Conservation (phyloP, 2,329 filamentous ascomycete genomes). For the Xylariaceae sp. region DNA sequence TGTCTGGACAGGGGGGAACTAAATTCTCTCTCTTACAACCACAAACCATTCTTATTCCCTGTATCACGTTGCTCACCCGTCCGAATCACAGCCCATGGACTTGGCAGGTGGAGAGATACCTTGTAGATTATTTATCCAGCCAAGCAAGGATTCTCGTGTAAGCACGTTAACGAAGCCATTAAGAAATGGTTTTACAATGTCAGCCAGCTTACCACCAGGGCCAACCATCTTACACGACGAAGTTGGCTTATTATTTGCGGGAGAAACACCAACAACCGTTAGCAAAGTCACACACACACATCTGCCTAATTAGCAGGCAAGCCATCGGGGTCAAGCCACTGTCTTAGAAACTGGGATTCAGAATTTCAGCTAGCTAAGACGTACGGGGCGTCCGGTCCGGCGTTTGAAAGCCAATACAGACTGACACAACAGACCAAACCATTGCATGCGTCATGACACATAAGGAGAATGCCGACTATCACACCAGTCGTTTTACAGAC, state of each 20-base stretch:
- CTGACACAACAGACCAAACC: neutral
- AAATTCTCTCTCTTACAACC: too few species aligned
- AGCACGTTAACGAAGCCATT: too few species aligned
- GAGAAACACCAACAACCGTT: too few species aligned
- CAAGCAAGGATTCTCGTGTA: too few species aligned
- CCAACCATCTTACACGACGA: too few species aligned
- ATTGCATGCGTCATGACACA: constrained; percentile 12
- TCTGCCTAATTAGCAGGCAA: neutral
- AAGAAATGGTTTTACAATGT: too few species aligned
- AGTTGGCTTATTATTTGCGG: too few species aligned
- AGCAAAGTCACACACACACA: too few species aligned
- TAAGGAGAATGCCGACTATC: constrained; percentile 6
- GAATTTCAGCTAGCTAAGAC: neutral
- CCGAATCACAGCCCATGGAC: neutral
- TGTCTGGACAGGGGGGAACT: too few species aligned
- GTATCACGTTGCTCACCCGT: neutral
- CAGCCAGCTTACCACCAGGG: too few species aligned
- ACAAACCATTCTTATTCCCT: neutral
- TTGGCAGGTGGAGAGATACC: neutral
- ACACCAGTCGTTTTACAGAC: constrained; percentile 4
- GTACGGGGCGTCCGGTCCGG: neutral
- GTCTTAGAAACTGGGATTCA: neutral
- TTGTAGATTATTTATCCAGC: neutral
- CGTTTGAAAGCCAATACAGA: neutral
- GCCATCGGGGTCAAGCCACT: neutral